Evolutionary conservation across 768 basidiomycete genomes (phyloP).

Genomic region (Chalciporus pseudorubinellus): DNA sequence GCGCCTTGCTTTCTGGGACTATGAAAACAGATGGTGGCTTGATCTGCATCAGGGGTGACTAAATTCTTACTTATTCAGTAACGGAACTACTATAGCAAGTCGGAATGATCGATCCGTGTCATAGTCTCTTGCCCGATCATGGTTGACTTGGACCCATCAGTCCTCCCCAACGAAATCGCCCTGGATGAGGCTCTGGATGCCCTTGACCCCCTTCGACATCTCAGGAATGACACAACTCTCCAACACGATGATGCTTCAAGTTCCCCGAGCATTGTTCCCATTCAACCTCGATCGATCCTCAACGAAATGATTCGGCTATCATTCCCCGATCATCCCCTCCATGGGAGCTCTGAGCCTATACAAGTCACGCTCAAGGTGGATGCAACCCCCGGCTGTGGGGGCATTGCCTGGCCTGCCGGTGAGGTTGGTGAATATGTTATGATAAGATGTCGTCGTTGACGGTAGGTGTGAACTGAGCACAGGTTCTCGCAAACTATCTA

Average conservation of each 20-base stretch:
- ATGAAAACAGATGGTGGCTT: too few relatives aligned
- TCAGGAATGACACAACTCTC: constrained; percentile 42
- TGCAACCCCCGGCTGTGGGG: constrained; percentile 86
- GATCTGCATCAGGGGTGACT: too few relatives aligned
- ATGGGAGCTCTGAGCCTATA: constrained; percentile 6
- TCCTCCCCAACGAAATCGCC: constrained; percentile 36
- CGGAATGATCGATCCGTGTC: too few relatives aligned
- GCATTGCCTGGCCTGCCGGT: constrained; percentile 90
- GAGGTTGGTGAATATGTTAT: constrained; percentile 50
- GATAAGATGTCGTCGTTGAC: neutral
- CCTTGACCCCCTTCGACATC: constrained; percentile 60
- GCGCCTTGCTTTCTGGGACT: too few relatives aligned
- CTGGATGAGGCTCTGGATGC: constrained; percentile 54
- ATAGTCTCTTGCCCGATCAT: neutral
- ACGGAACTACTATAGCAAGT: too few relatives aligned
- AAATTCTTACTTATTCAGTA: too few relatives aligned
- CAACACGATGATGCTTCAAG: constrained; percentile 18
- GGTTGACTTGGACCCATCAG: constrained; percentile 10
- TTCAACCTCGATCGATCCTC: constrained; percentile 50
- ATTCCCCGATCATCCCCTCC: constrained; percentile 21
- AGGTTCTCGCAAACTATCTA: constrained; percentile 82
- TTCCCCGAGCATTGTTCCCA: constrained; percentile 43
- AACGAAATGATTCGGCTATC: constrained; percentile 48
- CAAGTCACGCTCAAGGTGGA: constrained; percentile 59
- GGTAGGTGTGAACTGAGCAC: constrained; percentile 4